Base-by-base conservation (phyloP, 306 rosid genomes). In the Vachellia pachyceras region DNA sequence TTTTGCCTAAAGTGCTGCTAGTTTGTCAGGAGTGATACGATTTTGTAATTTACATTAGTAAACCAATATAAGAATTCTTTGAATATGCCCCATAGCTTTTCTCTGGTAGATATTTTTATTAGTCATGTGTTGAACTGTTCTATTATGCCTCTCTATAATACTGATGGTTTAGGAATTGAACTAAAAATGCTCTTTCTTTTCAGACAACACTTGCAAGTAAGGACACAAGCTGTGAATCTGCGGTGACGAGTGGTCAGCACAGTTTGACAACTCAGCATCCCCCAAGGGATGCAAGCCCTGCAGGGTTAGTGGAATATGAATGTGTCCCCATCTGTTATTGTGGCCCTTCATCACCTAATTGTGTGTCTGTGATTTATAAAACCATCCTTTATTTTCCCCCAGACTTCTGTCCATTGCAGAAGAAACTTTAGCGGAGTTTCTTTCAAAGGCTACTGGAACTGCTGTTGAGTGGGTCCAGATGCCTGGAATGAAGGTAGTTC, bases 401-500 rank as follows among this genome's bases (percentile, higher is more conserved):
- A 93, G 97, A 85, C 97, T 93, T 84, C 88, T 91, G 35, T 88
- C 97, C 10, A 81, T 93, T 47, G 97, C 97, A 7, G 97, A 93
- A 89, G 97, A 91, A 94, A 87, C 97, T 91, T 82, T 90, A 89
- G 97, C 97, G 79, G 97, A 89, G 93, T 93, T 93, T 91, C 94
- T 91, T 78, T 90, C 97, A 33, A 93, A 93, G 91, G 97, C 97
- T 80, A 93, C 97, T 75, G 97, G 97, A 86, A 93, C 97, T 85
- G 97, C 97, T 88, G 94, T 93, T 85, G 91, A 93, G 94, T 93
- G 97, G 97, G 97, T 93, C 72, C 97, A 90, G 86, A 91, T 91
- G 93, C 91, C 90, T 93, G 97, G 97, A 95, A 93, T 93, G 97
- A 93, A 93, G 97, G 97, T 91, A 72, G 90, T 33, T 52, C 84